Evolutionary conservation across 148 eudicot genomes (phyloP).

Genomic region (Cornus florida): DNA sequence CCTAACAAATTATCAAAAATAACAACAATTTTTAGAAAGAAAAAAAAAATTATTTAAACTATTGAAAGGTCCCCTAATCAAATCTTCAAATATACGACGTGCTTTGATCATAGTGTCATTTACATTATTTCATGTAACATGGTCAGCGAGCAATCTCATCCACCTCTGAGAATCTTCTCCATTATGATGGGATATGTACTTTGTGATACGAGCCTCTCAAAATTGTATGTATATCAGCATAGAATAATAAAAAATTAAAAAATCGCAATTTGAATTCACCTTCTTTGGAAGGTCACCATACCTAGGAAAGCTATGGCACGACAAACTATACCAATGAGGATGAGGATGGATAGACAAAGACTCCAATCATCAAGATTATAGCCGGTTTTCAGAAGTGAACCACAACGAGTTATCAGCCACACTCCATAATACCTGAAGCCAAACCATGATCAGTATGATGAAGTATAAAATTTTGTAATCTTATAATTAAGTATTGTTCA

Average conservation of each 20-base stretch:
- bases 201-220: neutral
- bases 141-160: neutral
- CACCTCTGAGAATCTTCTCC: neutral
- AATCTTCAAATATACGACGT: neutral
- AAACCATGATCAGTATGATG: neutral
- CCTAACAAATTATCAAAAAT: too few species aligned
- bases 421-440: constrained; percentile 61
- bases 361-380: constrained; percentile 48
- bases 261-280: constrained; percentile 16
- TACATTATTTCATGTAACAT: neutral
- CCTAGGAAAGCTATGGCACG: constrained; percentile 57
- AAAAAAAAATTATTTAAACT: too few species aligned
- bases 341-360: constrained; percentile 32
- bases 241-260: too few species aligned
- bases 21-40: too few species aligned
- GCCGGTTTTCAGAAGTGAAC: constrained; percentile 36
- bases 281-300: constrained; percentile 45
- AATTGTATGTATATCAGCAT: neutral
- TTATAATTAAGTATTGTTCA: too few species aligned
- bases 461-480: neutral
- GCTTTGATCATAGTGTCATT: neutral
- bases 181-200: neutral
- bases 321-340: constrained; percentile 39
- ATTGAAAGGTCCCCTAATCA: too few species aligned
- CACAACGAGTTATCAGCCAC: constrained; percentile 71